Evolutionary conservation across 768 basidiomycete species (phyloP), one percentile per base, ranked within the genome.

Genomic region (Phaeolepiota aurea): DNA sequence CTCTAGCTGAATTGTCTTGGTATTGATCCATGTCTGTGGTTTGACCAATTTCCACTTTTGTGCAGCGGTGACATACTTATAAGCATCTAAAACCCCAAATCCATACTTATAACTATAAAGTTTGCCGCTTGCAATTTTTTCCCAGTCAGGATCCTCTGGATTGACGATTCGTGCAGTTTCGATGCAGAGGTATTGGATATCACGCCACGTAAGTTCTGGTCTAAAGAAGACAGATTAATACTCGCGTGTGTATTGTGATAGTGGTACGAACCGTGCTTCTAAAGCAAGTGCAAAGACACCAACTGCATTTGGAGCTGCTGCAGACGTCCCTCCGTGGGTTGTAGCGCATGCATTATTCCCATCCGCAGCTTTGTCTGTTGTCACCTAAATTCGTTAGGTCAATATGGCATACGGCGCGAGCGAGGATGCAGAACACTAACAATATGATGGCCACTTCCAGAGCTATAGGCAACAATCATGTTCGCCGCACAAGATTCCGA

Each of bases 401-500:
- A 35, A 33, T 37, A 22, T 28, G 22, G 18, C 37, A 13, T 15
- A 44, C n/a, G n/a, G n/a, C n/a, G n/a, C n/a, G n/a, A n/a, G n/a
- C 19, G 18, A 40, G 32, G 25, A 38, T 18, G 30, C 41, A 43
- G 37, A 35, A 22, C 19, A 72, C 89, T 51, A 45, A 98, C 93
- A 44, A 99, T 99, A 48, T 84, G 81, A 54, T 89, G 82, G 5
- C 93, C 91, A 48, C 86, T 82, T 5, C 96, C 96, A 5, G 94
- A 98, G 44, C 89, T 92, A 46, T 93, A 96, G 1, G 94, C 88
- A 4, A 94, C 94, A 40, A 97, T 71, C 79, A 99, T 82, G 61
- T 97, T 97, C 2, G 96, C 96, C 4, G 94, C 83, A 54, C 96
- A 99, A n/a, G 90, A 66, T 60, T 99, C 96, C 3, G 94, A 97